These are phyloP conservation scores for Stephania japonica DNA, from an alignment of 164 flowering plant species.

Conservation along the genomic window DNA sequence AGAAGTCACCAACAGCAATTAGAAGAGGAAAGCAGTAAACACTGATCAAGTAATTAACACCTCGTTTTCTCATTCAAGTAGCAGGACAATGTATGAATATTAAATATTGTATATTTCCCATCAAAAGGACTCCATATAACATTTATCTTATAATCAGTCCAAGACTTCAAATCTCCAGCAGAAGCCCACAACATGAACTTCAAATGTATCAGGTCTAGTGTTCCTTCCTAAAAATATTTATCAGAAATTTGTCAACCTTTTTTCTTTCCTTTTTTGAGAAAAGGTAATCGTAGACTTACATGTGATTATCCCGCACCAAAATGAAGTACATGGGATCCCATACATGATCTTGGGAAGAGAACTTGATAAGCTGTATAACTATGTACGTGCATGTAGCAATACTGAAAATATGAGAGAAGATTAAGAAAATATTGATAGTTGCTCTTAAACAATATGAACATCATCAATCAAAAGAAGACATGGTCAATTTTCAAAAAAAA, in stretches of 20 bases:
- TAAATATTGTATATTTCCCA: not conserved
- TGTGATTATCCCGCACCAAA: constrained; percentile 32
- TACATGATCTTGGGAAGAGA: constrained; percentile 46
- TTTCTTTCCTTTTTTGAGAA: not conserved
- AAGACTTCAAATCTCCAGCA: not conserved
- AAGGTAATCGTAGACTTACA: constrained; percentile 26
- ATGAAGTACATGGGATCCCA: constrained; percentile 56
- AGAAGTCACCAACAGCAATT: not conserved
- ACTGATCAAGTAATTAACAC: not conserved
- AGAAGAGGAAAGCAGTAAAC: not conserved
- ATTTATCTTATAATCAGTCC: not conserved
- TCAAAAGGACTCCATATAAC: not conserved
- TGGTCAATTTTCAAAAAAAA: not conserved
- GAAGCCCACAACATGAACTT: not conserved
- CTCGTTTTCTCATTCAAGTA: not conserved
- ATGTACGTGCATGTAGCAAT: constrained; percentile 54
- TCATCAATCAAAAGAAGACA: not conserved
- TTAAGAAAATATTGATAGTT: not conserved
- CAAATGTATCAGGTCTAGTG: not conserved
- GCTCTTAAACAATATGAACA: not conserved
- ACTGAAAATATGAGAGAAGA: constrained; percentile 29
- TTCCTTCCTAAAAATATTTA: too few species aligned
- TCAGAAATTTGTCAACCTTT: too few species aligned
- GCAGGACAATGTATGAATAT: not conserved
- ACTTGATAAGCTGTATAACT: constrained; percentile 48